A percentile compares a stretch with the other conserved stretches of the same genome.
Conservation (phyloP, 129 eudicot species). For the Flaveria sonorensis region DNA sequence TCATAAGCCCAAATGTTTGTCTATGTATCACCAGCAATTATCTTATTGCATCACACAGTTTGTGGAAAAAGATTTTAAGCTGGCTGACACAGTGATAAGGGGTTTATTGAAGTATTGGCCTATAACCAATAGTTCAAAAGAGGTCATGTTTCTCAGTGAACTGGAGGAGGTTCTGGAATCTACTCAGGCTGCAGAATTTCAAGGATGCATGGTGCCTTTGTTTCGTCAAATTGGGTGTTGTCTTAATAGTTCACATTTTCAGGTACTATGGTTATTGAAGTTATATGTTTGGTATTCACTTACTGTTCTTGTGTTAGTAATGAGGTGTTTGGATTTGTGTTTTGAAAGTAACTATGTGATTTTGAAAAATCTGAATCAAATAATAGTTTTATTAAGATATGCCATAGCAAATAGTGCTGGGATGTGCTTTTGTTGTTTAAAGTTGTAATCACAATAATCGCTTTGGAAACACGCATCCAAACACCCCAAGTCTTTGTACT, state of each 20-base stretch:
- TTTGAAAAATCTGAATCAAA: neutral
- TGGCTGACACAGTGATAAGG: slow-evolving; percentile 65
- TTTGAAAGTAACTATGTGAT: neutral
- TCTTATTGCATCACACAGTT: slow-evolving; percentile 73
- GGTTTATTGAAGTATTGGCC: slow-evolving; percentile 83
- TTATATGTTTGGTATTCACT: neutral
- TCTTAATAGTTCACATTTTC: slow-evolving; percentile 73
- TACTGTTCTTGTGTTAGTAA: slow-evolving; percentile 4
- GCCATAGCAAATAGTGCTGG: neutral
- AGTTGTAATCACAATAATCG: neutral
- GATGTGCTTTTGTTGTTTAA: neutral
- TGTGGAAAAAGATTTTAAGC: slow-evolving; percentile 71
- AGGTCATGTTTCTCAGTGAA: slow-evolving; percentile 68
- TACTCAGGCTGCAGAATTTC: slow-evolving; percentile 73
- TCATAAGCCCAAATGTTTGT: slow-evolving; percentile 68
- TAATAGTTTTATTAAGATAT: neutral
- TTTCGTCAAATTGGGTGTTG: slow-evolving; percentile 66
- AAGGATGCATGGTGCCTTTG: slow-evolving; percentile 64
- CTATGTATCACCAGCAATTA: slow-evolving; percentile 71
- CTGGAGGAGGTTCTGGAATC: slow-evolving; percentile 77
- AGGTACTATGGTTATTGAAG: slow-evolving; percentile 40
- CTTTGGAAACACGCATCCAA: slow-evolving; percentile 1
- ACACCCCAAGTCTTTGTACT: neutral
- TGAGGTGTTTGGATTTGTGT: neutral
- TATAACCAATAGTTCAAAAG: slow-evolving; percentile 63